Evolutionary conservation across 2,329 filamentous ascomycete genomes (phyloP), one percentile per base, ranked within the genome.

Genomic region (Amphichorda felina): DNA sequence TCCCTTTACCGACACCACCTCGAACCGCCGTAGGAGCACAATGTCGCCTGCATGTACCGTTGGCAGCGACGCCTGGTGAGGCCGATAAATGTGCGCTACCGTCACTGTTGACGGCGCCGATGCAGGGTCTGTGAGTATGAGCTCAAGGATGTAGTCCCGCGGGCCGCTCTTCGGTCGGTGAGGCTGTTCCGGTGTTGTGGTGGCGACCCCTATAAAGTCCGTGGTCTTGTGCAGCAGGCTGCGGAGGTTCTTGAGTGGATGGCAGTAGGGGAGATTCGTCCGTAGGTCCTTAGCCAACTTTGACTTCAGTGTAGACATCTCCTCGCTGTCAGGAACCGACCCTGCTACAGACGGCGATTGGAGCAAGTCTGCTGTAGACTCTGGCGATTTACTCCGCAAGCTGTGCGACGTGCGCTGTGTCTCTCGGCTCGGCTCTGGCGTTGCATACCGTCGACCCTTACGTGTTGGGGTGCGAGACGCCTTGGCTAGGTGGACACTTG

Each of bases 61-160:
- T 2, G 75, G 75, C 30, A 80, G 56, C 3, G 66, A 64, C 6
- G 69, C 60, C 46, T 67, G 68, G 47, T 79, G 71, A 9, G 71
- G 67, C 11, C 74, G 65, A 53, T 70, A 76, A 13, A 80, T 53
- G 43, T 72, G 65, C 18, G 74, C 71, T 46, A 76, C 66, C 10
- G 59, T 59, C 2, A 75, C 66, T 11, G 65, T 60, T 2, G 69
- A 68, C 21, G 70, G 63, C 4, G 66, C 66, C 15, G 64, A 59
- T 2, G 69, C 68, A 18, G 70, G 63, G 45, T 80, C 75, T 1
- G 67, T 71, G 10, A 76, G 55, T 28, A 64, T 67, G 42, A 80
- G 69, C 13, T 67, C 64, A 45, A 76, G 64, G 53, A 72, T 66
- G 52, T 68, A 79, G 46, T 79, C 71, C 16, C 73, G 61, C 4